phyloP scores from a whole-genome alignment of 2,329 filamentous ascomycete genomes.

The Thielaviopsis populi region DNA sequence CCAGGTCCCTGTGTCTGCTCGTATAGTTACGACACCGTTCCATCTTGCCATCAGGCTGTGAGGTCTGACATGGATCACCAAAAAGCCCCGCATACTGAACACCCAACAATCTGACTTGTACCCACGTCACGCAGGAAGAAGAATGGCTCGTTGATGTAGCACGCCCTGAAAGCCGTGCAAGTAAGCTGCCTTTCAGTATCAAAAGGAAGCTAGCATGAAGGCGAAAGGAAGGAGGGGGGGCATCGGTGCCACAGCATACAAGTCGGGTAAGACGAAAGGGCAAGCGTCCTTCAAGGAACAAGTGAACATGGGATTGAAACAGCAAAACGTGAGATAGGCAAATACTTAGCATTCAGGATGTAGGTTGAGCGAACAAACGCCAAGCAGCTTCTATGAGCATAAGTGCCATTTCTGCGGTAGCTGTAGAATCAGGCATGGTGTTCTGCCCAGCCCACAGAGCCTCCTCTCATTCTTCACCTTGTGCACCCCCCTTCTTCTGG shows the following conservation, averaged over 20 bases:
- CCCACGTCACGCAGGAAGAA: background rate
- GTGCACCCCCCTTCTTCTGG: background rate
- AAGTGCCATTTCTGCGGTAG: background rate
- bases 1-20: too few relatives aligned
- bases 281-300: background rate
- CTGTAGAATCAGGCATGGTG: background rate
- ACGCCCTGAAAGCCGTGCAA: background rate
- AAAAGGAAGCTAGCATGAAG: background rate
- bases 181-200: background rate
- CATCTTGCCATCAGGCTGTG: too few relatives aligned
- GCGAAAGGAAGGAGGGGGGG: background rate
- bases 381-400: too few relatives aligned
- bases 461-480: background rate
- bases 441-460: background rate
- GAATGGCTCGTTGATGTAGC: background rate
- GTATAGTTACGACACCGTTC: too few relatives aligned
- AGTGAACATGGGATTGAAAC: background rate
- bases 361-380: background rate
- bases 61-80: too few relatives aligned
- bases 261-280: background rate
- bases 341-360: background rate
- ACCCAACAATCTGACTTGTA: too few relatives aligned
- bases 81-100: too few relatives aligned
- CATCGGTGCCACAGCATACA: background rate
- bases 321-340: background rate